Base-by-base conservation (phyloP, 345 rosid genomes). In the Hevea brasiliensis region DNA sequence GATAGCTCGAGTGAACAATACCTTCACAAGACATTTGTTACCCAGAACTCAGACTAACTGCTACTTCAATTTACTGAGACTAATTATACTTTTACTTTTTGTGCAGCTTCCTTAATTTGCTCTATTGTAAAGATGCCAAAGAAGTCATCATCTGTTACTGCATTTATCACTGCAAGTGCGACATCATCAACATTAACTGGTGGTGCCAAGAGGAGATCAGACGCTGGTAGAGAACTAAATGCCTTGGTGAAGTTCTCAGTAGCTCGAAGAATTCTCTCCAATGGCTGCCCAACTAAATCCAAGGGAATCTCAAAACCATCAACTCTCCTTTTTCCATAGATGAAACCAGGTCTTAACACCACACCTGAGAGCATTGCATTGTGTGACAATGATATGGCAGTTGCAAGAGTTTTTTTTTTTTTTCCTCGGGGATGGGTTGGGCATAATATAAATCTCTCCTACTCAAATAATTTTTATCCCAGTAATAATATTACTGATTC, bases 41-140 rank as follows among this genome's bases (percentile, higher is more conserved):
- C 17, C 55, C 6, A 50, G 0, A 54, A 20, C 27, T 54, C 7
- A 0, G 8, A 1, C 11, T 62, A 7, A 7, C 21, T 15, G 42
- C 71, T 55, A 41, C n/a, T 17, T 32, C 45, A 67, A 26, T 29
- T 41, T 41, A 60, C 50, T 5, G 4, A 23, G n/a, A 4, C 12
- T 35, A 42, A 47, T 84, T 76, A 89, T 0, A 60, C 89, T 78
- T 75, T 87, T 70, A 84, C 84, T 73, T 88, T 89, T 10, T 91
- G 87, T 11, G 97, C 97, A 14, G 91, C 97, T 85, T 92, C 92
- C 83, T 92, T 94, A 83, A 94, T 94, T 84, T 94, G 97, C 73
- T 94, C 95, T 3, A 94, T 92, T 18, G 97, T 90, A 88, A 92
- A 89, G 77, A 89, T 70, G 61, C 98, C 97, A 14, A 90, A 94